These are phyloP conservation scores for Colletotrichum shisoi DNA, from an alignment of 2,329 filamentous ascomycete species.

Conservation along the genomic window DNA sequence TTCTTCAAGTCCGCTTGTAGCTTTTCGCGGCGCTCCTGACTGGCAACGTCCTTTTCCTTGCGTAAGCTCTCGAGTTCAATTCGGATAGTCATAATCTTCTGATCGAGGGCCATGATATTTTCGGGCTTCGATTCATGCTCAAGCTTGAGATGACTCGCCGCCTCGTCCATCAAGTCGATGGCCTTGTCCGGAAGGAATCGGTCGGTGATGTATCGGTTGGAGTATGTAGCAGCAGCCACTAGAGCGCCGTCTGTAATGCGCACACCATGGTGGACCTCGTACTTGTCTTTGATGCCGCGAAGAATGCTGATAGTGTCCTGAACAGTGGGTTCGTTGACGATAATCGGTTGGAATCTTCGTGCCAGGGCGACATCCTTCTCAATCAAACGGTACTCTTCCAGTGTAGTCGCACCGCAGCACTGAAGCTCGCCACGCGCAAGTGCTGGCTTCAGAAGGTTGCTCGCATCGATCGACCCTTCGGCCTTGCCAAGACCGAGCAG, in stretches of 20 bases:
- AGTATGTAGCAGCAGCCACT: constrained; percentile 89
- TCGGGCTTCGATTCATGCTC: constrained; percentile 98
- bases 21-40: constrained; percentile 85
- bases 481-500: constrained; percentile 91
- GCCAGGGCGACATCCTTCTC: constrained; percentile 96
- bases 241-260: constrained; percentile 91
- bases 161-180: constrained; percentile 96
- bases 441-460: constrained; percentile 91
- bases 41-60: constrained; percentile 91
- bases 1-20: constrained; percentile 78
- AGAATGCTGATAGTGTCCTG: constrained; percentile 94
- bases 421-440: constrained; percentile 92
- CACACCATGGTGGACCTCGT: constrained; percentile 96
- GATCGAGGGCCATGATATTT: constrained; percentile 88
- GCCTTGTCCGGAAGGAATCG: constrained; percentile 96
- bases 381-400: constrained; percentile 90
- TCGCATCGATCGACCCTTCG: constrained; percentile 95
- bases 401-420: constrained; percentile 92
- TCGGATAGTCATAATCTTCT: constrained; percentile 96
- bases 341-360: constrained; percentile 89
- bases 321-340: constrained; percentile 90
- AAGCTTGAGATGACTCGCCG: constrained; percentile 84
- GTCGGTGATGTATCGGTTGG: constrained; percentile 96
- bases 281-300: constrained; percentile 95
- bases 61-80: constrained; percentile 94